Evolutionary conservation across 1,139 yeast species (phyloP).

Genomic region (Hansenula sp.): DNA sequence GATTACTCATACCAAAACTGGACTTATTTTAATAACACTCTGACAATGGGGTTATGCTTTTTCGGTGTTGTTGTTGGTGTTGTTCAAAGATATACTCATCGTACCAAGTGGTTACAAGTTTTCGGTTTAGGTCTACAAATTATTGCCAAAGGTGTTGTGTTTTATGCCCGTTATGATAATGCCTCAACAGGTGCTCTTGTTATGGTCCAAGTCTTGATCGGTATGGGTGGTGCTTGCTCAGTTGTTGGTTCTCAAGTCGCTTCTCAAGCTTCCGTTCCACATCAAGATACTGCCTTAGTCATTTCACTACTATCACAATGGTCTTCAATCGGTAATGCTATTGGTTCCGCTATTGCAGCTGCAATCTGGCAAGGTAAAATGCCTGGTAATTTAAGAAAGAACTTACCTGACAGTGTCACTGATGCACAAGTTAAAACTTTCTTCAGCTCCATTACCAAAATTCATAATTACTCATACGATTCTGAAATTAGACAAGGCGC

Average conservation of each 20-base stretch:
- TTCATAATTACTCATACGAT: conserved; percentile 3
- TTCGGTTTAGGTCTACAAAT: conserved; percentile 28
- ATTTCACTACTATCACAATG: conserved; percentile 40
- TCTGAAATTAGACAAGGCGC: conserved; percentile 10
- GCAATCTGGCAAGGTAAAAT: conserved; percentile 28
- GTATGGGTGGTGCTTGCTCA: conserved; percentile 32
- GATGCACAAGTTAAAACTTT: conserved; percentile 2
- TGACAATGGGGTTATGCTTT: conserved; percentile 31
- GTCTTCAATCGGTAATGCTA: conserved; percentile 39
- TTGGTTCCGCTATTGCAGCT: conserved; percentile 43
- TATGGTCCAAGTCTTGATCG: conserved; percentile 21
- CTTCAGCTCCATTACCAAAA: conserved; percentile 2
- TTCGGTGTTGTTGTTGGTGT: conserved; percentile 33
- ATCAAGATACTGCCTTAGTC: conserved; percentile 42
- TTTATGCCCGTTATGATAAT: conserved; percentile 25
- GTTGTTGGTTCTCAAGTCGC: conserved; percentile 32
- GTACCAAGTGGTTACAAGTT: conserved; percentile 30
- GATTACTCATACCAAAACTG: conserved; percentile 28
- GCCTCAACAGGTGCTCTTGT: conserved; percentile 24
- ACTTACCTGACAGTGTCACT: conserved; percentile 4
- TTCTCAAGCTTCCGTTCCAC: conserved; percentile 37
- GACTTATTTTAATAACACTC: conserved; percentile 33
- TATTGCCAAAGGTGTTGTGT: conserved; percentile 27
- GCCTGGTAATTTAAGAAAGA: conserved; percentile 6
- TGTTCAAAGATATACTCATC: conserved; percentile 27